These are phyloP conservation scores for Leishmania guyanensis DNA, from an alignment of 208 protist species.

Conservation along the genomic window DNA sequence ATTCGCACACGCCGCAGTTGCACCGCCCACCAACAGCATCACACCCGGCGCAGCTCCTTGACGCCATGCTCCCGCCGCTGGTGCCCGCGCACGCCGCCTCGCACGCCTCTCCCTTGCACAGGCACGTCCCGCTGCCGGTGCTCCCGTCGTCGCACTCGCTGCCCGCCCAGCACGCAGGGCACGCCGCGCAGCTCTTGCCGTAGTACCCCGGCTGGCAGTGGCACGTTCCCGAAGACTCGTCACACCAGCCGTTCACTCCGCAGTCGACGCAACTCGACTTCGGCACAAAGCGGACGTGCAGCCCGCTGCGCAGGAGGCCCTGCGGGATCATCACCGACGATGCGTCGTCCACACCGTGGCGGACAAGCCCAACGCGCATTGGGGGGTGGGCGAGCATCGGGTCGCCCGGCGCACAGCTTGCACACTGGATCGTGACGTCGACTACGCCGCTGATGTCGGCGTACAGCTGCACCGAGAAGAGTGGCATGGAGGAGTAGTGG, in stretches of 20 bases:
- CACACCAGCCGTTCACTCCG: constrained; percentile 36
- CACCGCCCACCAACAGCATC: constrained; percentile 18
- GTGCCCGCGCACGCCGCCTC: neutral
- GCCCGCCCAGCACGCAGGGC: constrained; percentile 25
- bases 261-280: constrained; percentile 9
- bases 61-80: neutral
- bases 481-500: neutral
- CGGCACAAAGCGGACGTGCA: constrained; percentile 21
- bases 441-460: constrained; percentile 4
- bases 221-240: constrained; percentile 18
- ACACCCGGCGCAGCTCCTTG: constrained; percentile 11
- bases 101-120: constrained; percentile 16
- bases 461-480: constrained; percentile 12
- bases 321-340: constrained; percentile 25
- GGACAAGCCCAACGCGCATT: constrained; percentile 35
- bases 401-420: neutral
- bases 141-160: constrained; percentile 35
- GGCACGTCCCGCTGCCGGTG: constrained; percentile 2
- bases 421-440: constrained; percentile 3
- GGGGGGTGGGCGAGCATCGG: constrained; percentile 29
- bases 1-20: constrained; percentile 34
- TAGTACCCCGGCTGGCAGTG: constrained; percentile 33
- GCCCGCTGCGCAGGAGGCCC: constrained; percentile 19
- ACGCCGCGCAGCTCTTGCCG: constrained; percentile 31
- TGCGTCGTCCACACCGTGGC: constrained; percentile 37